Evolutionary conservation across 2,329 filamentous ascomycete species (phyloP).

Genomic region (Cytospora piceicola): DNA sequence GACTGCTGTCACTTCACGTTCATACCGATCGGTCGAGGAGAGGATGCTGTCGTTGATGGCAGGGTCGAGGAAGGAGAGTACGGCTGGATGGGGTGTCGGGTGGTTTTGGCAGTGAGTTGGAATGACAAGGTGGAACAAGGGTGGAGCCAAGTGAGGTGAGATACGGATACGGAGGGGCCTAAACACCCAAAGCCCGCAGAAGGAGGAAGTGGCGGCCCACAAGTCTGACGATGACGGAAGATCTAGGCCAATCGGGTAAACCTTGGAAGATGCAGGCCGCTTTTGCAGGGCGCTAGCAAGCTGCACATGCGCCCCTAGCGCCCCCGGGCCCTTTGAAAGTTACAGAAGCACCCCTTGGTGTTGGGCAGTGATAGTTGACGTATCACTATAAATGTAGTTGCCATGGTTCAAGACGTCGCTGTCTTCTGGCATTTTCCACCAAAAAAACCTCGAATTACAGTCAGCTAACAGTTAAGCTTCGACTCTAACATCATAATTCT

Average conservation of each 20-base stretch:
- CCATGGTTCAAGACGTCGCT: too few relatives aligned
- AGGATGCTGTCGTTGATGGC: conserved; percentile 11
- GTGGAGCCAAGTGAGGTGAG: conserved; percentile 13
- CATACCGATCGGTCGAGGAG: conserved; percentile 9
- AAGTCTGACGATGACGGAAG: background rate
- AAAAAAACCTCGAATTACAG: too few relatives aligned
- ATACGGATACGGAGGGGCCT: background rate
- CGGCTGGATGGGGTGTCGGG: conserved; percentile 20
- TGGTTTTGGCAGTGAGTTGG: conserved; percentile 16
- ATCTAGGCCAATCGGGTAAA: background rate
- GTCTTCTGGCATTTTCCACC: too few relatives aligned
- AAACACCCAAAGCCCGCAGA: background rate
- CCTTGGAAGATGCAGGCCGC: background rate
- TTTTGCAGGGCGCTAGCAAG: background rate
- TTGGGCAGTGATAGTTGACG: too few relatives aligned
- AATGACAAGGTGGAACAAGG: conserved; percentile 1
- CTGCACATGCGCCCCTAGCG: background rate
- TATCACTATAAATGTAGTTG: too few relatives aligned
- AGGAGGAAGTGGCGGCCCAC: background rate
- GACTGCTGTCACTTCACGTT: conserved; percentile 17
- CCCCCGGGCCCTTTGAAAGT: too few relatives aligned
- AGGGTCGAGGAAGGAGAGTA: conserved; percentile 10
- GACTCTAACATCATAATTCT: too few relatives aligned
- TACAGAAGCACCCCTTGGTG: too few relatives aligned
- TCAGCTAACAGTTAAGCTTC: too few relatives aligned